These are phyloP conservation scores for Metroxylon sagu DNA, from an alignment of 176 grass and related monocot species.

Conservation along the genomic window DNA sequence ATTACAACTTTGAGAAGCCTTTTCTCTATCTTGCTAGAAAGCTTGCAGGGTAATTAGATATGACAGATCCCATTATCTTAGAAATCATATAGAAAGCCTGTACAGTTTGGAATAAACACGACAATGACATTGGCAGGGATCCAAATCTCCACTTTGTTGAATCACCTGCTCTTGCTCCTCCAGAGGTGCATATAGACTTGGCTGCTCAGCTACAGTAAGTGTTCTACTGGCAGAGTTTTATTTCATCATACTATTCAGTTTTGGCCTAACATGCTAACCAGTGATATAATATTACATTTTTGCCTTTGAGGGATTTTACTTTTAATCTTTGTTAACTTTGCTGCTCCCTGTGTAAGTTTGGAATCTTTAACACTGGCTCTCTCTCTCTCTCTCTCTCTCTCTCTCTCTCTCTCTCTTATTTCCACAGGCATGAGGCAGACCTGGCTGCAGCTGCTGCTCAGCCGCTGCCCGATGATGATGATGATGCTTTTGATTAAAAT, in stretches of 20 bases:
- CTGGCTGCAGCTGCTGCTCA: slow-evolving; percentile 13
- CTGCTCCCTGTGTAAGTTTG: no score
- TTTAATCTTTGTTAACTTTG: no score
- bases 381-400: no score
- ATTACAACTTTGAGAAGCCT: slow-evolving; percentile 66
- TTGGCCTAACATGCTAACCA: no score
- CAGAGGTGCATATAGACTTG: slow-evolving; percentile 43
- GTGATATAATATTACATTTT: no score
- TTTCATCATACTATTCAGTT: no score
- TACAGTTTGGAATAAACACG: no score
- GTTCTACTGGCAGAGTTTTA: not conserved
- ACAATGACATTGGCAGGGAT: slow-evolving; percentile 9
- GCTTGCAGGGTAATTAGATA: slow-evolving; percentile 26
- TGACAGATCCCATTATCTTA: no score
- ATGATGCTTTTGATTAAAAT: slow-evolving; percentile 19
- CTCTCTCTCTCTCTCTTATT: no score
- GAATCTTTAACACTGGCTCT: no score
- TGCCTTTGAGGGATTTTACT: no score
- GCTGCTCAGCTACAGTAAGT: slow-evolving; percentile 41
- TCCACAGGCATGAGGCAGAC: slow-evolving; percentile 14
- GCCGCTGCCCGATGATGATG: slow-evolving; percentile 20
- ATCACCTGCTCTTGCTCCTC: slow-evolving; percentile 43
- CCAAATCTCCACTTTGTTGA: slow-evolving; percentile 47
- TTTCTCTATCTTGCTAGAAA: slow-evolving; percentile 55
- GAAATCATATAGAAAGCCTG: no score